Conservation (phyloP, 228 moss, liverwort and hornwort species). For the Sphagnum magellanicum region DNA sequence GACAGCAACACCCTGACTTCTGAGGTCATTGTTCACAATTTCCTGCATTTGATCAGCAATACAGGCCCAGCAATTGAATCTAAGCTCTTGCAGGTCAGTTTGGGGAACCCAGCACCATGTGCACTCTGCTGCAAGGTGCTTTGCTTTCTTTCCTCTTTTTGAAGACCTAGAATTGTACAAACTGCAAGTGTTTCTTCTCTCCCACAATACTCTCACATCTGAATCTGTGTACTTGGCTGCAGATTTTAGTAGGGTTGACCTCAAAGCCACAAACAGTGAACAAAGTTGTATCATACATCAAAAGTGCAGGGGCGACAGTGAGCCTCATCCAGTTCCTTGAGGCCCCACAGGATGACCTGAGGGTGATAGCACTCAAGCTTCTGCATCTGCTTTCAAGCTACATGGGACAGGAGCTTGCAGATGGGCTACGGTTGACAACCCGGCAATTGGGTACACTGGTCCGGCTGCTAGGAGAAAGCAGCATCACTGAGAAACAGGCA, state of each 20-base stretch:
- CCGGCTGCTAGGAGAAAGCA: slow-evolving; percentile 59
- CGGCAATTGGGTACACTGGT: slow-evolving; percentile 85
- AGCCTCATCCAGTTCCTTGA: slow-evolving; percentile 92
- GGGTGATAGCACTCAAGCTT: slow-evolving; percentile 68
- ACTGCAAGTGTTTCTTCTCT: too few species aligned
- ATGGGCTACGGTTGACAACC: slow-evolving; percentile 83
- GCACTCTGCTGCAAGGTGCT: slow-evolving; percentile 14
- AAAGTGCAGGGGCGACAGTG: slow-evolving; percentile 84
- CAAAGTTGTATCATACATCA: slow-evolving; percentile 74
- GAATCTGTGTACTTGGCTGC: slow-evolving; percentile 6
- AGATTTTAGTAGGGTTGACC: slow-evolving; percentile 86
- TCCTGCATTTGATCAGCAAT: slow-evolving; percentile 86
- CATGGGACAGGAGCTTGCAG: slow-evolving; percentile 93
- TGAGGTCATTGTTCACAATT: slow-evolving; percentile 72
- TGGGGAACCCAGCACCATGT: slow-evolving; percentile 34
- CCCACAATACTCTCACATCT: too few species aligned
- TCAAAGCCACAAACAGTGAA: slow-evolving; percentile 56
- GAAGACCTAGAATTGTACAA: too few species aligned
- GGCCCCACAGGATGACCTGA: slow-evolving; percentile 67
- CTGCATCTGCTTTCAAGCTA: slow-evolving; percentile 63
- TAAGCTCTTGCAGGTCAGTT: slow-evolving; percentile 79
- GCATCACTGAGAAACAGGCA: slow-evolving; percentile 83
- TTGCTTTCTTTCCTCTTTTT: too few species aligned
- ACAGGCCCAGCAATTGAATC: slow-evolving; percentile 85
- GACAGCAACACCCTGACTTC: slow-evolving; percentile 73